Base-by-base conservation (phyloP, 208 protist species). In the Acanthamoeba rhysodes region DNA sequence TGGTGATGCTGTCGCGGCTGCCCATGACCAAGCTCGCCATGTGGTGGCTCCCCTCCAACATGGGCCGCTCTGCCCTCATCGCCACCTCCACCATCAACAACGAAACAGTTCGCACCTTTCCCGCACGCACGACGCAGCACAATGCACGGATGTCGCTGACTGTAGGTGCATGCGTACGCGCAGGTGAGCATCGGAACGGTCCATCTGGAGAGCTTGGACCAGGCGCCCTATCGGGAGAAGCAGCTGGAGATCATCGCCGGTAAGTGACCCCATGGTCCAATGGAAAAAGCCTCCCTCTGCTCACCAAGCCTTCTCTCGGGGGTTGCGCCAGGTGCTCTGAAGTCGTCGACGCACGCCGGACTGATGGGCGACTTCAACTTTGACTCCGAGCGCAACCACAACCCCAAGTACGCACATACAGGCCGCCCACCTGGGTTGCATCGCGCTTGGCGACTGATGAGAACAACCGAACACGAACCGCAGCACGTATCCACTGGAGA, bases 291-390 rank as follows among this genome's bases (percentile, higher is more conserved):
- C n/a, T n/a, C n/a, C n/a, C n/a, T n/a, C n/a, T 45, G 41, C 41
- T 45, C 41, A 45, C 41, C 41, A 45, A n/a, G n/a, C 41, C 41
- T 10, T 0, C 2, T 5, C 3, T 45, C 4, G 1, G 2, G 41
- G 41, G 41, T 45, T 0, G 41, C 41, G 41, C 41, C 82, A 90
- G 82, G 55, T 12, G 41, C 57, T 9, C 45, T 85, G 76, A 14
- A 18, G 0, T 27, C 45, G 16, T 27, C 76, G 41, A 9, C 50
- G 3, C 85, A 91, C 32, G 85, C 85, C 5, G 85, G 57, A 29
- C 85, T 91, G 55, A 34, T 91, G 85, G 85, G 85, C 55, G 85
- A 91, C 29, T 91, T 91, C 85, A 91, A 91, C 85, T 68, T 91
- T 91, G 85, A 91, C 32, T 64, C 85, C 16, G 59, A 64, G 20